Conservation (phyloP, 139 green algal species). For the Tetraselmis chui region DNA sequence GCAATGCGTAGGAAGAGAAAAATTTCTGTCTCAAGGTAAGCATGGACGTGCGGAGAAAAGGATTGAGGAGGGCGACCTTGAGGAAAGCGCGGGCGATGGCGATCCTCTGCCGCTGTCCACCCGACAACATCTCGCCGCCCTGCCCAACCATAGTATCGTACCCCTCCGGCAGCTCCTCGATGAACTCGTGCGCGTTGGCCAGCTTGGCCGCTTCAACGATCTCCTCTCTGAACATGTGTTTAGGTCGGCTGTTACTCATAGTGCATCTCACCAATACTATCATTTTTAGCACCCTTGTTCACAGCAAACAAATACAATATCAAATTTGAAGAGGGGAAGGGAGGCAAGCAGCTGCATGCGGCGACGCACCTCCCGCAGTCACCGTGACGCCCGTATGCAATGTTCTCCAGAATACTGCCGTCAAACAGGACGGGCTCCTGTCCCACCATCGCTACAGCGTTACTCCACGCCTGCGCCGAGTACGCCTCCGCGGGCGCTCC, state of each 20-base stretch:
- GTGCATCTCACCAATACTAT: too few species aligned
- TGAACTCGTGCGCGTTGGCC: conserved; percentile 71
- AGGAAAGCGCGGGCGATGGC: conserved; percentile 67
- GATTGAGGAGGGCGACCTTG: conserved; percentile 21
- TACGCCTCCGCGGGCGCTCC: conserved; percentile 34
- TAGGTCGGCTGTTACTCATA: too few species aligned
- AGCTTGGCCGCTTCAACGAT: conserved; percentile 43
- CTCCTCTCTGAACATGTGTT: conserved; percentile 21
- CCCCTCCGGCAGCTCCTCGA: conserved; percentile 46
- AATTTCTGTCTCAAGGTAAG: too few species aligned
- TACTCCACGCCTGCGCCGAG: conserved; percentile 52
- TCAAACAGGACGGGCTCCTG: conserved; percentile 81
- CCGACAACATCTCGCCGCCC: conserved; percentile 47
- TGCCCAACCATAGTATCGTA: conserved; percentile 56
- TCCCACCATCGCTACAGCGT: conserved; percentile 57
- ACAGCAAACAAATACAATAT: too few species aligned
- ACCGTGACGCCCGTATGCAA: conserved; percentile 57
- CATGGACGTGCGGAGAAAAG: too few species aligned
- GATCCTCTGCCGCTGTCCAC: conserved; percentile 74
- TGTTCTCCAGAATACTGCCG: conserved; percentile 83
- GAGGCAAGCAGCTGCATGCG: too few species aligned
- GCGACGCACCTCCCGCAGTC: conserved; percentile 13
- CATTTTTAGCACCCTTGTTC: too few species aligned
- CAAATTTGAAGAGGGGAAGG: too few species aligned
- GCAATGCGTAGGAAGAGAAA: too few species aligned